Evolutionary conservation across 768 basidiomycete species (phyloP), one percentile per base, ranked within the genome.

Genomic region (Cystobasidiopsis lactophilus): DNA sequence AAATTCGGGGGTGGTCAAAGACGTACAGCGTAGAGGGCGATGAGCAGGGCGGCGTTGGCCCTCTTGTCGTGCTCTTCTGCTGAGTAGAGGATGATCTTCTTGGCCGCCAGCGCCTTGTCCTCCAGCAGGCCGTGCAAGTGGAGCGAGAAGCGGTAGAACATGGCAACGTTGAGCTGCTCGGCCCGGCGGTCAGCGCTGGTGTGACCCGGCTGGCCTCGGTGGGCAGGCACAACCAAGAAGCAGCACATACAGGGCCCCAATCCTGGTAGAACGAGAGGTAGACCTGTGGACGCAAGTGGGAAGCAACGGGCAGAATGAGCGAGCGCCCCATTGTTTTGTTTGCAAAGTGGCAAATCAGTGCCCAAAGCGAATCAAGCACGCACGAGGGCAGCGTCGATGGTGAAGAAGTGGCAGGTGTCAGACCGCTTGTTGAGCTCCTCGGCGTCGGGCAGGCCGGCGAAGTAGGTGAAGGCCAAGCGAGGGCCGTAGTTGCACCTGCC

Each of bases 251-350:
- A 5, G 85, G 85, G 16, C 85, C 85, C 84, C 85, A 89, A 66
- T 89, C 85, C 64, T 85, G 79, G 65, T 81, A 86, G 73, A 89
- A 89, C 24, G 83, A 85, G 58, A 85, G 75, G 69, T 89, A 89
- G 60, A 80, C 74, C 45, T 47, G 45, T 47, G 16, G 45, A 47
- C 14, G 7, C 40, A 43, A 10, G 7, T 9, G 7, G 19, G 40
- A n/a, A 19, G 10, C 33, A 7, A 35, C 33, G 16, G 33, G 7
- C 33, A 7, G 16, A 16, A 35, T 7, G 33, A 35, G 16, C 33
- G 33, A 35, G 9, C 33, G 7, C n/a, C n/a, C n/a, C n/a, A n/a
- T n/a, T n/a, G n/a, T n/a, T n/a, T n/a, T n/a, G n/a, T n/a, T n/a
- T n/a, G n/a, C n/a, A n/a, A n/a, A n/a, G n/a, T n/a, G n/a, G n/a